phyloP scores from a whole-genome alignment of 2,329 filamentous ascomycete genomes.

The Hymenoscyphus salicellus region DNA sequence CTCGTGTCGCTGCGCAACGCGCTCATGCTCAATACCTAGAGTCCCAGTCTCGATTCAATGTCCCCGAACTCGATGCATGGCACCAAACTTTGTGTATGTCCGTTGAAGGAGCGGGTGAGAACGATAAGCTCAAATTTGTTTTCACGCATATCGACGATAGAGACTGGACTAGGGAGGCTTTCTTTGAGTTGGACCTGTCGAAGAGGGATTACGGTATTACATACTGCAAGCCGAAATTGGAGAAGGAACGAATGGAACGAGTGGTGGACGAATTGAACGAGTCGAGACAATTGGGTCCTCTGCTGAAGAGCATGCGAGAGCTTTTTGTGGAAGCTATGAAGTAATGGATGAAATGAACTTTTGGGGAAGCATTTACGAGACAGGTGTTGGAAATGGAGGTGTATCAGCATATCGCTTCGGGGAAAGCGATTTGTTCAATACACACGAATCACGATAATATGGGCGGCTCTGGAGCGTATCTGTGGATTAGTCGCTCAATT shows the following conservation, averaged over 20 bases:
- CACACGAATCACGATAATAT: background rate
- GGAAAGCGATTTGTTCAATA: background rate
- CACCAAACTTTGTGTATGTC: slow-evolving; percentile 82
- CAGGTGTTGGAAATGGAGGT: background rate
- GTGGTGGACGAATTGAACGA: slow-evolving; percentile 81
- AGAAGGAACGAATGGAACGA: slow-evolving; percentile 71
- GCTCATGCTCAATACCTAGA: slow-evolving; percentile 73
- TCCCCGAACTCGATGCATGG: slow-evolving; percentile 95
- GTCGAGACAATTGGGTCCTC: slow-evolving; percentile 64
- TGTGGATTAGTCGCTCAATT: background rate
- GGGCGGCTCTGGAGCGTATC: background rate
- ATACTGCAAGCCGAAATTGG: slow-evolving; percentile 77
- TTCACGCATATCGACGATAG: slow-evolving; percentile 84
- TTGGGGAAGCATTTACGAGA: background rate
- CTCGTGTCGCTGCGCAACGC: slow-evolving; percentile 67
- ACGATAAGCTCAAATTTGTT: slow-evolving; percentile 84
- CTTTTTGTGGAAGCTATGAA: slow-evolving; percentile 68
- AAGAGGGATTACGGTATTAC: slow-evolving; percentile 81
- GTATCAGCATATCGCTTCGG: background rate
- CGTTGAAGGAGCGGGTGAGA: slow-evolving; percentile 82
- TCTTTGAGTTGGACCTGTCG: slow-evolving; percentile 85
- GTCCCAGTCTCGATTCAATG: slow-evolving; percentile 81
- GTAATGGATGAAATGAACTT: background rate
- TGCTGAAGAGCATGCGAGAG: slow-evolving; percentile 80
- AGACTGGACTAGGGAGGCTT: slow-evolving; percentile 84